phyloP scores from a whole-genome alignment of 2,329 filamentous ascomycete genomes.

The Sclerotinia nivalis region DNA sequence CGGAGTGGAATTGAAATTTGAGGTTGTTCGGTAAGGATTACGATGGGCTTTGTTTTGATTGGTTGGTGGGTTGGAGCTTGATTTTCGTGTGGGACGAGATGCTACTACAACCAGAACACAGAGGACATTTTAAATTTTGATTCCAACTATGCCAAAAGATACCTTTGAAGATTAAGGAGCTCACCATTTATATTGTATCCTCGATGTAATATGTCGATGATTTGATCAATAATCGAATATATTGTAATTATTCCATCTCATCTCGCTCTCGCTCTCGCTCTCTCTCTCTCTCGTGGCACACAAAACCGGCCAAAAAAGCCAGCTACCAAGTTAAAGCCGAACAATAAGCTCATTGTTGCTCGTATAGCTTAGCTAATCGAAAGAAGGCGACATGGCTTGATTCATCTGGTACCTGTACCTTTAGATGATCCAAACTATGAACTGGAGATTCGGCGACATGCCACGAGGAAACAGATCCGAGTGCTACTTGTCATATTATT shows the following conservation, averaged over 20 bases:
- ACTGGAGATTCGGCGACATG: not conserved
- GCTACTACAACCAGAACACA: not conserved
- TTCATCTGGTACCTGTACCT: not conserved
- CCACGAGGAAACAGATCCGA: not conserved
- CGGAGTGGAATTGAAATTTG: constrained; percentile 23
- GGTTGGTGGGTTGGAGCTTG: constrained; percentile 16
- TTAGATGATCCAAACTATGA: not conserved
- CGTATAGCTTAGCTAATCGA: too few relatives aligned
- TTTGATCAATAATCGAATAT: not conserved
- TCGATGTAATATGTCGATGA: not conserved
- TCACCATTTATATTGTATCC: not conserved
- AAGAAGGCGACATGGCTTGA: not conserved
- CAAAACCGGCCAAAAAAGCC: not conserved
- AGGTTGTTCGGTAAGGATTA: constrained; percentile 23
- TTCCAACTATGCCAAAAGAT: not conserved
- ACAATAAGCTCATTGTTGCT: too few relatives aligned
- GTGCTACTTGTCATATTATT: not conserved
- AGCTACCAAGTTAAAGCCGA: not conserved
- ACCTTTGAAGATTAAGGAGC: not conserved
- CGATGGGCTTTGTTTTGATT: constrained; percentile 23
- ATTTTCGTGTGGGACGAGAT: constrained; percentile 14
- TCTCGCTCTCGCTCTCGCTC: not conserved
- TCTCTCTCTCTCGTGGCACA: not conserved
- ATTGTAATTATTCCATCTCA: not conserved
- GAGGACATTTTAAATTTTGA: not conserved